Conservation (phyloP, 768 basidiomycete species). For the Mycena galopus region DNA sequence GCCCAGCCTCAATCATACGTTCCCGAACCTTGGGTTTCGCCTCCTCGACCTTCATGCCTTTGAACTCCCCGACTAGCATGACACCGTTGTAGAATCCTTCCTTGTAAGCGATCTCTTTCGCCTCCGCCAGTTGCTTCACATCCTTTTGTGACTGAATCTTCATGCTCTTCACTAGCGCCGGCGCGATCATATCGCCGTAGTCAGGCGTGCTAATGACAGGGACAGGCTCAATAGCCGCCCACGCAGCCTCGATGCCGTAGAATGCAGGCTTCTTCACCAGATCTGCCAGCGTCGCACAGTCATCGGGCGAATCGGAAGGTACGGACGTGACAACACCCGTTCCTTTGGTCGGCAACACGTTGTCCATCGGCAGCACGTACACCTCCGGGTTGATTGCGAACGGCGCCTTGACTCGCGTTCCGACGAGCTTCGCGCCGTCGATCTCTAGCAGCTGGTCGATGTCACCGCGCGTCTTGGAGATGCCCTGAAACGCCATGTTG, state of each 20-base stretch:
- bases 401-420: constrained; percentile 92
- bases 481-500: constrained; percentile 98
- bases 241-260: constrained; percentile 93
- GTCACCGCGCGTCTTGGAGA: constrained; percentile 78
- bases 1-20: constrained; percentile 79
- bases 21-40: constrained; percentile 92
- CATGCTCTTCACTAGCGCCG: constrained; percentile 84
- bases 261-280: constrained; percentile 96
- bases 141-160: constrained; percentile 98
- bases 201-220: constrained; percentile 90
- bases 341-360: constrained; percentile 96
- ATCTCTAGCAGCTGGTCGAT: constrained; percentile 82
- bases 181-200: constrained; percentile 94
- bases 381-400: constrained; percentile 86
- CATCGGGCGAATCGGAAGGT: constrained; percentile 98
- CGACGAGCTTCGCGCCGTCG: constrained; percentile 83
- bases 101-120: constrained; percentile 98
- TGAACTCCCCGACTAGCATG: constrained; percentile 93
- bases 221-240: constrained; percentile 88
- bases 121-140: constrained; percentile 91
- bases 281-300: constrained; percentile 90
- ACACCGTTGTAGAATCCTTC: constrained; percentile 97
- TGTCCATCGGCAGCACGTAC: constrained; percentile 99
- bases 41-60: constrained; percentile 89
- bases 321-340: constrained; percentile 99